Conservation (phyloP, 169 alveolate genomes). For the Plasmodium coatneyi region DNA sequence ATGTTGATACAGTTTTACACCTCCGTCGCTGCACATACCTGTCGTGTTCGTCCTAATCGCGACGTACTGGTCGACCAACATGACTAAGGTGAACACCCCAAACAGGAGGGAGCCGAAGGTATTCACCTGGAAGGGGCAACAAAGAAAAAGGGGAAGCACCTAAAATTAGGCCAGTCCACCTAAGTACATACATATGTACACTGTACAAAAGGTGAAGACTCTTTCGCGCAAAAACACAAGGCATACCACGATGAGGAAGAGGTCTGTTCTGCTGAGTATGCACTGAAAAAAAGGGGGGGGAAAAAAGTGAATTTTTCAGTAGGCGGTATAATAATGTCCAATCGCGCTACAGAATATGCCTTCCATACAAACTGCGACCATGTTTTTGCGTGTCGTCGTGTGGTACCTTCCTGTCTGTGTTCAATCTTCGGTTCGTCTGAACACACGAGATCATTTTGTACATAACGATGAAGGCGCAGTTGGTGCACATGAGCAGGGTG, state of each 20-base stretch:
- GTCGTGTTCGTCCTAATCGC: constrained; percentile 69
- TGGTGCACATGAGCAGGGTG: constrained; percentile 33
- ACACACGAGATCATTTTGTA: constrained; percentile 42
- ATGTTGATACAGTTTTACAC: background rate
- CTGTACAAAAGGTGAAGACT: background rate
- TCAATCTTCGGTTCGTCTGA: background rate
- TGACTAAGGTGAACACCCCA: constrained; percentile 53
- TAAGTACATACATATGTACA: background rate
- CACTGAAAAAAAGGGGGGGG: constrained; percentile 28
- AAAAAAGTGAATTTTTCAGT: background rate
- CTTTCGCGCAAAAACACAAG: background rate
- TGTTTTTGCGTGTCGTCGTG: background rate
- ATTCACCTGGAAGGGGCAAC: constrained; percentile 15
- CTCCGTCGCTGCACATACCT: constrained; percentile 1
- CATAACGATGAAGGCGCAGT: constrained; percentile 10
- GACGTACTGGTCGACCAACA: constrained; percentile 62
- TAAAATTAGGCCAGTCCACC: background rate
- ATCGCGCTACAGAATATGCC: background rate
- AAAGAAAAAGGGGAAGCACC: background rate
- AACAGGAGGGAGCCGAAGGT: constrained; percentile 31
- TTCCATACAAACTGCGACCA: background rate
- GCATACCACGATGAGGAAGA: constrained; percentile 27
- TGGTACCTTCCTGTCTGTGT: constrained; percentile 11
- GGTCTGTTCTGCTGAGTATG: constrained; percentile 11
- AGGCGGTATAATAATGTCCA: background rate